A percentile compares a stretch with the other conserved stretches of the same genome.
Evolutionary conservation across 148 eudicot genomes (phyloP).

Genomic region (Amaranthus cruentus): DNA sequence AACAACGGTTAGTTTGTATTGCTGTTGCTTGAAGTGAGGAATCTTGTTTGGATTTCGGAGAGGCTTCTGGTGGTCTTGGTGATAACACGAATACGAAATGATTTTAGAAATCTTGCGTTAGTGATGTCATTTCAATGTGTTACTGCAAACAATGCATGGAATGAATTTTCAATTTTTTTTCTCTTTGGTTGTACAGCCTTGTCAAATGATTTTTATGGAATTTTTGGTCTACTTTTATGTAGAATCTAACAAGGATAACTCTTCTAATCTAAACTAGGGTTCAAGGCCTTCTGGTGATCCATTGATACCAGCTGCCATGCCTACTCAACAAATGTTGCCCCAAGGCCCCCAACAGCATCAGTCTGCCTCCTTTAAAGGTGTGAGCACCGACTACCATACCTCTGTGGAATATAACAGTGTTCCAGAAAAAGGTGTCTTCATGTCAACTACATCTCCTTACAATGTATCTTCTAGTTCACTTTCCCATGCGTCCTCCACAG

Average conservation of each 20-base stretch:
- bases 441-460: conserved; percentile 58
- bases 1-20: no score
- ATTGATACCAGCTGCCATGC: conserved; percentile 39
- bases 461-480: conserved; percentile 59
- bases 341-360: conserved; percentile 40
- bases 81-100: no score
- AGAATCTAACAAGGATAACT: not conserved
- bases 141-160: not conserved
- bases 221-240: not conserved
- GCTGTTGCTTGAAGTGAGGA: no score
- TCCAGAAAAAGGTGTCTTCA: conserved; percentile 52
- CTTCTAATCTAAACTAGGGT: conserved; percentile 40
- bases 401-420: conserved; percentile 45
- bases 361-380: conserved; percentile 54
- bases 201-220: not conserved
- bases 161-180: not conserved
- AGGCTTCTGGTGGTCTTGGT: no score
- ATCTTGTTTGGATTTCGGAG: no score
- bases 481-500: conserved; percentile 48
- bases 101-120: not conserved
- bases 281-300: conserved; percentile 43
- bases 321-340: conserved; percentile 45
- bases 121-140: no score
- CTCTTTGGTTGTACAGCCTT: not conserved
- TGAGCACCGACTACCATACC: conserved; percentile 47